These are phyloP conservation scores for Fistulinella staudtii DNA, from an alignment of 1,284 basidiomycete species.

Conservation along the genomic window DNA sequence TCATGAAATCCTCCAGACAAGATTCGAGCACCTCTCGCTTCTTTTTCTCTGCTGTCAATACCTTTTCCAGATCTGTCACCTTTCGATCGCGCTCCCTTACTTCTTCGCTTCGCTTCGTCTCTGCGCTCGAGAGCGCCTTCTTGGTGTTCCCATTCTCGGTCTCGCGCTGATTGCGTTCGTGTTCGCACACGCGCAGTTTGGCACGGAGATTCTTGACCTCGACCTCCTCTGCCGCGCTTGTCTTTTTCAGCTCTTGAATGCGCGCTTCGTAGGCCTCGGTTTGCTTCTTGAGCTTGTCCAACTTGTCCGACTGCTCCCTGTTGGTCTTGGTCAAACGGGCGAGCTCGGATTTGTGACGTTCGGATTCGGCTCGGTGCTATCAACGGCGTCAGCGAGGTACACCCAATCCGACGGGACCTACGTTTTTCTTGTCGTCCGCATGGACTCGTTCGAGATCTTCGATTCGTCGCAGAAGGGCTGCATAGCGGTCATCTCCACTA, in stretches of 20 bases:
- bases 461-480: slow-evolving; percentile 56
- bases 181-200: slow-evolving; percentile 58
- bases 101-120: slow-evolving; percentile 52
- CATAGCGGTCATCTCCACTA: slow-evolving; percentile 46
- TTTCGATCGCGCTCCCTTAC: slow-evolving; percentile 49
- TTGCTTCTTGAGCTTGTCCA: slow-evolving; percentile 62
- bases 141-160: slow-evolving; percentile 50
- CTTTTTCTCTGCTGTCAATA: slow-evolving; percentile 46
- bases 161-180: slow-evolving; percentile 56
- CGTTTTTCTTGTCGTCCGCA: slow-evolving; percentile 61
- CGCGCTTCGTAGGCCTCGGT: slow-evolving; percentile 50
- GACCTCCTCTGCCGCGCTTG: slow-evolving; percentile 44
- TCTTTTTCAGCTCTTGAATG: slow-evolving; percentile 56
- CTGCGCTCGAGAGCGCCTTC: slow-evolving; percentile 46
- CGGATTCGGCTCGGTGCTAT: slow-evolving; percentile 61
- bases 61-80: slow-evolving; percentile 55
- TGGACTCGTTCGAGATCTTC: slow-evolving; percentile 65
- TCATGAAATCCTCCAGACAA: slow-evolving; percentile 41
- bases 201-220: slow-evolving; percentile 60
- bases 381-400: not conserved
- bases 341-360: slow-evolving; percentile 55
- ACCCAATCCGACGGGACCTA: slow-evolving; percentile 31
- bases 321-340: slow-evolving; percentile 44
- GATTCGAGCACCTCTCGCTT: slow-evolving; percentile 45
- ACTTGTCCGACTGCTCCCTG: slow-evolving; percentile 50